Base-by-base conservation (phyloP, 352 stramenopile species). In the Phytophthora fragariaefolia region DNA sequence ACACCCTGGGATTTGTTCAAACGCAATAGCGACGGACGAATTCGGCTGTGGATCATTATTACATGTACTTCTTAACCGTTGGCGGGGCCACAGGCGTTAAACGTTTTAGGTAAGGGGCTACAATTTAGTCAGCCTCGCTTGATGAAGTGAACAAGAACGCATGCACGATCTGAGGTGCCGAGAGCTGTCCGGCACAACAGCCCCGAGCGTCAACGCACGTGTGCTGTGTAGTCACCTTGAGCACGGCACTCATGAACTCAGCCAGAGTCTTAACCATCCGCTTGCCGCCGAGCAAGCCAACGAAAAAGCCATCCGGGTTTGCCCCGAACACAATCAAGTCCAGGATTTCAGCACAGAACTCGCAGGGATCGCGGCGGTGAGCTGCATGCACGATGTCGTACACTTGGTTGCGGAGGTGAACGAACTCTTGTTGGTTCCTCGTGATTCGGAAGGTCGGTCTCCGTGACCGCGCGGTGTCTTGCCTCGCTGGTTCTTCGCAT, bases 261-360 rank as follows among this genome's bases (percentile, higher is more conserved):
- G 48, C 10, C 8, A 74, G 28, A 22, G 46, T 76, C 20, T 61
- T 59, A 1, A 48, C 48, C 45, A 74, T 46, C 23, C 50, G 32
- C 57, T 64, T 61, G 15, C 46, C 20, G 10, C 61, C 57, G 5
- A 71, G 38, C 28, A 75, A 45, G 12, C 47, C 28, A 10, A 75
- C 32, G 13, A 64, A 43, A 20, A 75, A 58, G 10, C 61, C 62
- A 12, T 71, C 67, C 8, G 67, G 67, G 24, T 75, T 75, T 28
- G 63, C n/a, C 30, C 63, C 64, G 23, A 69, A 72, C 55, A 77
- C 65, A 20, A 66, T 45, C 43, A 66, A 63, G 43, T 73, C 49
- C 36, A 77, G 55, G 6, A 77, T 58, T 6, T 43, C 56, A 2
- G 48, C 20, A 52, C 68, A 80, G 28, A 77, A 80, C 2, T 64